Conservation (phyloP, 805 yeast species). For the Wickerhamiella lipophila region DNA sequence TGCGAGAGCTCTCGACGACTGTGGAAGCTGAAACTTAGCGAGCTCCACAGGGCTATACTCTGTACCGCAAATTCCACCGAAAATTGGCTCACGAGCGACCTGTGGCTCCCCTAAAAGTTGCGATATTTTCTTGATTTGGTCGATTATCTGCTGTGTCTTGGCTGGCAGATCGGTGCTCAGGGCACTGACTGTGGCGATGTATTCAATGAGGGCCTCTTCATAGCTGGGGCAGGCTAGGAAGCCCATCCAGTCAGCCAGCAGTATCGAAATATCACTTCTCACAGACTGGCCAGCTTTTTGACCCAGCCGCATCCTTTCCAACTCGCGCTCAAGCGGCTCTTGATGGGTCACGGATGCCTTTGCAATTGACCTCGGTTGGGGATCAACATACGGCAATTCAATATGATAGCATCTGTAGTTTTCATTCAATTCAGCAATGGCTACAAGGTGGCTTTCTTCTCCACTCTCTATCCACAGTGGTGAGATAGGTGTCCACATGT, state of each 20-base stretch:
- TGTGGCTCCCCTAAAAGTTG: neutral
- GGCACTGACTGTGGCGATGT: neutral
- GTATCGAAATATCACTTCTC: neutral
- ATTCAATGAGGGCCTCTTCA: neutral
- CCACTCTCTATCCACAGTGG: neutral
- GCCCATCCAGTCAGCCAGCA: neutral
- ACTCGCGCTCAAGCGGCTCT: conserved; percentile 1
- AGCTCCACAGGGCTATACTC: conserved; percentile 4
- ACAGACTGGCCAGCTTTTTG: neutral
- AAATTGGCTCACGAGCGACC: conserved; percentile 2
- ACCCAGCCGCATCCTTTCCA: neutral
- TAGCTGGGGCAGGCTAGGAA: neutral
- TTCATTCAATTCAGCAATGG: neutral
- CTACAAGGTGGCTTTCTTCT: neutral
- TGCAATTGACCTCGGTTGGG: neutral
- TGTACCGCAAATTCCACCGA: conserved; percentile 3
- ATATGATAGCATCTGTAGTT: neutral
- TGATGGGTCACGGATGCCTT: neutral
- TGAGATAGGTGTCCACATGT: neutral
- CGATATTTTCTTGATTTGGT: neutral
- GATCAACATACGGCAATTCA: neutral
- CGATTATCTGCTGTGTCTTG: neutral
- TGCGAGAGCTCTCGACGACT: neutral
- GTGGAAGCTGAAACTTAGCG: conserved; percentile 1
- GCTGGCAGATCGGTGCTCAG: neutral